Evolutionary conservation across 257 asterid genomes (phyloP), one percentile per base, ranked within the genome.

Genomic region (Primulina eburnea): DNA sequence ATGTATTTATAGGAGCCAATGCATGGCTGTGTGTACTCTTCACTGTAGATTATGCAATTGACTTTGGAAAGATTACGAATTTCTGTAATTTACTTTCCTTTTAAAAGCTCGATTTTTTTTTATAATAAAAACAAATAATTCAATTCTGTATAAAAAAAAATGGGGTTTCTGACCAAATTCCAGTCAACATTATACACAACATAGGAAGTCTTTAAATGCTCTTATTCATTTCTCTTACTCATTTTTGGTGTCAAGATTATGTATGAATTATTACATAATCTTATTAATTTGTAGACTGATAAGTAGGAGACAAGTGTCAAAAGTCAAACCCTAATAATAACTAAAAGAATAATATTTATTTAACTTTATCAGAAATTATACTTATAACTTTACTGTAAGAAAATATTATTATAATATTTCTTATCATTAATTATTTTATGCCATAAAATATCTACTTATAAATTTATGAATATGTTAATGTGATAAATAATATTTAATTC

Each of bases 151-250:
- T 18, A 24, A 57, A 20, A 18, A 24, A 57, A 20, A 18, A 18
- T 18, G 12, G 63, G 17, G 1, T 37, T 59, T 60, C 73, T 78
- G 79, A 78, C 82, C 60, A 56, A 28, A 59, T 73, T 78, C 59
- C 56, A 76, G 34, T 37, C 68, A 7, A 57, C 65, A 8, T 47
- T 65, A 34, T 28, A 14, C 53, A 69, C 40, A 26, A 68, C 40
- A 69, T 50, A 61, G 76, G 62, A 69, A 56, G 67, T 70, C 59
- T 32, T 12, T 65, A 21, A 73, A 66, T 59, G 30, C 24, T 60
- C 65, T 69, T 64, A 47, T 61, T 64, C 56, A 52, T 60, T 20
- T 60, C 35, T 67, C 67, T 26, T 61, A 69, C 64, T 26, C n/a
- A 68, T 68, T 62, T 7, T 60, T 5, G 65, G 11, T 18, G 29